Conservation (phyloP, 163 green algal species). For the Scenedesmus sp. region DNA sequence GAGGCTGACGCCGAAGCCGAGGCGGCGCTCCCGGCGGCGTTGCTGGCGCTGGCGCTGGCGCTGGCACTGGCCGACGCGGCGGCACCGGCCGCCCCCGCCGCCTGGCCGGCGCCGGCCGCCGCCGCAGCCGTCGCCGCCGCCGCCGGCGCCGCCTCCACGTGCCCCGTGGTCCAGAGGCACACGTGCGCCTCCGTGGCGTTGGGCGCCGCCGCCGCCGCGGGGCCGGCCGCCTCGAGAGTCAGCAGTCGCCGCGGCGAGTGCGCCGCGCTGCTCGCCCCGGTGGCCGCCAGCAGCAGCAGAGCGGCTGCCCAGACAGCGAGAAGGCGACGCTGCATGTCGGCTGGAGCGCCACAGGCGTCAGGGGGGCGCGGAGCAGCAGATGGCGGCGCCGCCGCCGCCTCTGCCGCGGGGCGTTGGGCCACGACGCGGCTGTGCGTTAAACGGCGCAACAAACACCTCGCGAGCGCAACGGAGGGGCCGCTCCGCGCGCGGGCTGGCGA, state of each 20-base stretch:
- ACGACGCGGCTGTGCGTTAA: no score
- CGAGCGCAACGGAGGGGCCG: background rate
- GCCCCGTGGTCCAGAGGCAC: slow-evolving; percentile 18
- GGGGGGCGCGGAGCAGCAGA: no score
- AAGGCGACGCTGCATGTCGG: background rate
- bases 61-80: background rate
- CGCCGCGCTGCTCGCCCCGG: background rate
- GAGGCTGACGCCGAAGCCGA: background rate
- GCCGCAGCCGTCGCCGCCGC: no score
- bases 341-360: background rate
- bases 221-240: no score
- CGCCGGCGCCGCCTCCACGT: no score
- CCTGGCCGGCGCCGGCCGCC: background rate
- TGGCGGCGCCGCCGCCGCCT: no score
- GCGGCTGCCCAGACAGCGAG: background rate
- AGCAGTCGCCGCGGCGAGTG: no score
- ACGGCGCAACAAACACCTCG: background rate
- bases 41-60: background rate
- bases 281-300: background rate
- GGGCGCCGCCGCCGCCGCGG: no score
- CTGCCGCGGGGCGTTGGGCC: no score
- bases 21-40: no score
- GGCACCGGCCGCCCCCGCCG: background rate
- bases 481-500: background rate
- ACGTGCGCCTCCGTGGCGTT: background rate